A percentile compares a stretch with the other conserved stretches of the same genome.
These are phyloP conservation scores for Berkeleyomyces basicola DNA, from an alignment of 2,329 filamentous ascomycete species.

Conservation along the genomic window DNA sequence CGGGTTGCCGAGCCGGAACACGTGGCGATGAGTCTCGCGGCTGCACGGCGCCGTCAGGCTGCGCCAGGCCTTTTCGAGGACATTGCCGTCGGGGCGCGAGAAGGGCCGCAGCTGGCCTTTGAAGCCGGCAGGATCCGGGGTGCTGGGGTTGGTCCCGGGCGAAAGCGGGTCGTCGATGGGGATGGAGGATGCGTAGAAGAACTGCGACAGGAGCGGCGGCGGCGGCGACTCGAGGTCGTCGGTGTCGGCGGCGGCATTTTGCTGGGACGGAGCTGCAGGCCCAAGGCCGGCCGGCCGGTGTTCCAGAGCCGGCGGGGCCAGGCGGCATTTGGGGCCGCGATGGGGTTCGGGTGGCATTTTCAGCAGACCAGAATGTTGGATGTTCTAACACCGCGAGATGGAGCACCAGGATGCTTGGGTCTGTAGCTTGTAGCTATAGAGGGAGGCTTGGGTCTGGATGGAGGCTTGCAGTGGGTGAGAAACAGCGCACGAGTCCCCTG, in stretches of 20 bases:
- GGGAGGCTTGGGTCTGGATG: no score
- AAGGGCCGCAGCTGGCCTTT: slow-evolving; percentile 60
- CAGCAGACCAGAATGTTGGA: background rate
- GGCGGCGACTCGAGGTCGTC: slow-evolving; percentile 28
- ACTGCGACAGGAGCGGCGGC: slow-evolving; percentile 51
- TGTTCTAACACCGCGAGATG: no score
- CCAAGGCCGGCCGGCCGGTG: background rate
- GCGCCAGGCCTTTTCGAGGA: slow-evolving; percentile 64
- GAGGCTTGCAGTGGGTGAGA: no score
- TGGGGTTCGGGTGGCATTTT: slow-evolving; percentile 4
- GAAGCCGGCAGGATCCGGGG: slow-evolving; percentile 28
- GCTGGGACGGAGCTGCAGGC: background rate
- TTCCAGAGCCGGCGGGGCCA: slow-evolving; percentile 24
- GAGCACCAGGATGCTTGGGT: no score
- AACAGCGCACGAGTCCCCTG: no score
- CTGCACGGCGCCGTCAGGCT: slow-evolving; percentile 35
- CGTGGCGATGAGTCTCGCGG: slow-evolving; percentile 29
- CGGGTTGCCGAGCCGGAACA: slow-evolving; percentile 10
- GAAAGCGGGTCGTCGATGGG: slow-evolving; percentile 83
- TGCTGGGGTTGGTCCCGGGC: slow-evolving; percentile 33
- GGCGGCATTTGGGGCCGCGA: slow-evolving; percentile 37
- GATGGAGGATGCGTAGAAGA: slow-evolving; percentile 70
- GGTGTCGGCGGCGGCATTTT: slow-evolving; percentile 20
- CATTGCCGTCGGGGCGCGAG: slow-evolving; percentile 59
- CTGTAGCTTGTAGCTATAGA: no score